These are phyloP conservation scores for Ormosia emarginata DNA, from an alignment of 306 rosid species.

Conservation along the genomic window DNA sequence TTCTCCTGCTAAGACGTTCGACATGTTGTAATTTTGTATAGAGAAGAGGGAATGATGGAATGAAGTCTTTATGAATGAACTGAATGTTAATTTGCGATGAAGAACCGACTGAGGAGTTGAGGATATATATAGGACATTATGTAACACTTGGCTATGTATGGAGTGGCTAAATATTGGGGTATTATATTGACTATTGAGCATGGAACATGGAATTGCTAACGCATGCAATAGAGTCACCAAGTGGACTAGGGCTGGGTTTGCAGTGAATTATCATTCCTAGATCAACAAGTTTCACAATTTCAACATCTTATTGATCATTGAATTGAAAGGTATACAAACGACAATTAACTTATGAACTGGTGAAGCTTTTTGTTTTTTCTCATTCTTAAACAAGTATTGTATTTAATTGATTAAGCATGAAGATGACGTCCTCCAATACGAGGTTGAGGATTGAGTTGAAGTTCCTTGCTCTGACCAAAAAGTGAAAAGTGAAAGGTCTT, in stretches of 20 bases:
- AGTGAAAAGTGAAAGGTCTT: no score
- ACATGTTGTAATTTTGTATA: neutral
- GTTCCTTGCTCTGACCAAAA: no score
- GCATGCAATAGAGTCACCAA: slow-evolving; percentile 1
- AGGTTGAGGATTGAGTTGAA: no score
- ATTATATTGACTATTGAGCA: neutral
- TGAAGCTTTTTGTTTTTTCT: neutral
- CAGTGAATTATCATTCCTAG: neutral
- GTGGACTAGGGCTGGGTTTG: neutral
- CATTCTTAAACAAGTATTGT: neutral
- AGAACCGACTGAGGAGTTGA: neutral
- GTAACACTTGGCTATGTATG: neutral
- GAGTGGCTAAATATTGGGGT: neutral
- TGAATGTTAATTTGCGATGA: neutral
- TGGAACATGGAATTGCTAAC: neutral
- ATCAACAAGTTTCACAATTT: neutral
- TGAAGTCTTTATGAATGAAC: neutral
- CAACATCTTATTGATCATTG: neutral
- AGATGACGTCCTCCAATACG: neutral
- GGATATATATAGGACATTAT: neutral
- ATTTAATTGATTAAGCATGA: neutral
- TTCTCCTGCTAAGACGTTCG: neutral
- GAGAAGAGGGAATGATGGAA: neutral
- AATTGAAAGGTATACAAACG: neutral
- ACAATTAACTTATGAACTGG: neutral